A percentile compares a stretch with the other conserved stretches of the same genome.
Evolutionary conservation across 2,329 filamentous ascomycete genomes (phyloP).

Genomic region (Diaporthe eres): DNA sequence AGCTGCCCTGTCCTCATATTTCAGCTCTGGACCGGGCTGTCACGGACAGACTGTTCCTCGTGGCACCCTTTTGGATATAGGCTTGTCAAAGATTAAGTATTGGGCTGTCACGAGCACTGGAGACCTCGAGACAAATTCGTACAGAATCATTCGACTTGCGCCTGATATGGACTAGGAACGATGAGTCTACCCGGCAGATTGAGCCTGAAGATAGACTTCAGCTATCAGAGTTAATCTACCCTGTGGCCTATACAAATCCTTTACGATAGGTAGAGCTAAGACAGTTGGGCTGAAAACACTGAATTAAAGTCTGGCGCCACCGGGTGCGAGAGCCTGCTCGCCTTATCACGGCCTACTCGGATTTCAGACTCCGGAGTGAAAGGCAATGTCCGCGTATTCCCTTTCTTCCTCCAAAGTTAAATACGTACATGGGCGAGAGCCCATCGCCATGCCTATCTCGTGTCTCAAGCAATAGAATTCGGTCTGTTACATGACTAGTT

Average conservation of each 20-base stretch:
- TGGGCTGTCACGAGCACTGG: not conserved
- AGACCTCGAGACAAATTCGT: not conserved
- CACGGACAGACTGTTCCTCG: not conserved
- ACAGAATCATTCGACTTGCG: not conserved
- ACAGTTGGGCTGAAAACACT: not conserved
- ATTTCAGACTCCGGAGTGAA: too few species aligned
- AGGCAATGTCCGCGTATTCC: not conserved
- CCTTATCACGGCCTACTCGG: too few species aligned
- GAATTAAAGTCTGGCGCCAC: not conserved
- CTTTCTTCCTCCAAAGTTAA: not conserved
- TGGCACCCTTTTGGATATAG: too few species aligned
- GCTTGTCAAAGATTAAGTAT: not conserved
- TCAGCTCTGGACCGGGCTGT: not conserved
- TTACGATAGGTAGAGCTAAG: not conserved
- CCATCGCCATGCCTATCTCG: not conserved
- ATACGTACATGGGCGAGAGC: not conserved
- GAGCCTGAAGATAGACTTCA: not conserved
- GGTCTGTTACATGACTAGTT: constrained; percentile 10
- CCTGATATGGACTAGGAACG: not conserved
- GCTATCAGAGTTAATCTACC: not conserved
- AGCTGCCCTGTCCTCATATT: too few species aligned
- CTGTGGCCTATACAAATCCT: not conserved
- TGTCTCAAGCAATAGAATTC: not conserved
- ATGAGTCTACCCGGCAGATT: not conserved
- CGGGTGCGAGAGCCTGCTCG: not conserved